Conservation (phyloP, 176 grass and related monocot species). For the Bonia amplexicaulis region DNA sequence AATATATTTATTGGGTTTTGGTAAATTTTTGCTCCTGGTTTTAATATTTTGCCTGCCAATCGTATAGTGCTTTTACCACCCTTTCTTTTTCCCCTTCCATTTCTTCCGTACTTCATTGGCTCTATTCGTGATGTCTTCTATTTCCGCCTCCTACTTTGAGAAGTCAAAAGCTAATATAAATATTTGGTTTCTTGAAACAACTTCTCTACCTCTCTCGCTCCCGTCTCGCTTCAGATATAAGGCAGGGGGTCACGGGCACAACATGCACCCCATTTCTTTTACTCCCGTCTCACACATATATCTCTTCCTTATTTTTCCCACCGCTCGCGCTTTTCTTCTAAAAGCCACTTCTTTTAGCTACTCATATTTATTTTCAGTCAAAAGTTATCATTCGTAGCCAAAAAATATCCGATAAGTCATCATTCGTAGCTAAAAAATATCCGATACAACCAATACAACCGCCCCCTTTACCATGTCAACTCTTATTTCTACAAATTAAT, state of each 20-base stretch:
- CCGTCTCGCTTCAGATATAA: too few species aligned
- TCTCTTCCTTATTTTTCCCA: rapidly evolving
- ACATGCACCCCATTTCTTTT: too few species aligned
- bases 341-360: too few species aligned
- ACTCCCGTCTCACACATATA: rapidly evolving
- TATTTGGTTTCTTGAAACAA: rapidly evolving
- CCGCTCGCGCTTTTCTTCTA: too few species aligned
- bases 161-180: too few species aligned
- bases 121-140: too few species aligned
- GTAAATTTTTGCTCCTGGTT: conserved; percentile 15
- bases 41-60: neutral
- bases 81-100: neutral
- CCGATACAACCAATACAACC: too few species aligned
- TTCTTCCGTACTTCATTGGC: neutral
- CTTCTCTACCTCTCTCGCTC: rapidly evolving
- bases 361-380: too few species aligned
- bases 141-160: rapidly evolving
- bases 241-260: rapidly evolving
- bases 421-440: too few species aligned
- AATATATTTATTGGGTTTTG: conserved; percentile 62
- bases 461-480: neutral
- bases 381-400: too few species aligned
- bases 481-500: neutral
- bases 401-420: too few species aligned
- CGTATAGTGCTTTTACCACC: neutral